Percentiles rank a stretch among this genome's conserved stretches.
Evolutionary conservation across 352 stramenopile genomes (phyloP).

Genomic region (Globisporangium polare): DNA sequence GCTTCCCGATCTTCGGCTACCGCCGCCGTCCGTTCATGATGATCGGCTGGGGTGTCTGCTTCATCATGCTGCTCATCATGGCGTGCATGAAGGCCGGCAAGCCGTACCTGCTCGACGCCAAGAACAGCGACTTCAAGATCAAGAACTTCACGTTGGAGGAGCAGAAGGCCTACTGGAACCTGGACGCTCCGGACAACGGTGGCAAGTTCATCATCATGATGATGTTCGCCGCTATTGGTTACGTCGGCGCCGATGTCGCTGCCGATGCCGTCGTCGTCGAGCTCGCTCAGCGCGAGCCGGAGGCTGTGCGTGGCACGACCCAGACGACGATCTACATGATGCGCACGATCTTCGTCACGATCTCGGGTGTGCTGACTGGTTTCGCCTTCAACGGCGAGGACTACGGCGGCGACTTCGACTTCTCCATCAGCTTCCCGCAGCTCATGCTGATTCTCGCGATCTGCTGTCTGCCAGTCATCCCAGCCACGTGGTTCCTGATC

Average conservation of each 20-base stretch:
- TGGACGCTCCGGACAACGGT: neutral
- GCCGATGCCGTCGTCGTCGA: neutral
- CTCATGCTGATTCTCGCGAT: slow-evolving; percentile 45
- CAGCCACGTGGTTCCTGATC: too few species aligned
- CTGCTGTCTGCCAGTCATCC: neutral
- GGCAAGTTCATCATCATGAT: neutral
- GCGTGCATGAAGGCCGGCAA: neutral
- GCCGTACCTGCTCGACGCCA: neutral
- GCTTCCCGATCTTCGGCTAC: neutral
- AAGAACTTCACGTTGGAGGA: neutral
- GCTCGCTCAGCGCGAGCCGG: neutral
- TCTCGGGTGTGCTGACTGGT: slow-evolving; percentile 26
- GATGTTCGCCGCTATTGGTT: neutral
- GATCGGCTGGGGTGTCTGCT: neutral
- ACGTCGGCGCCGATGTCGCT: neutral
- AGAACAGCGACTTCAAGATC: neutral
- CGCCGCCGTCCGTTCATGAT: neutral
- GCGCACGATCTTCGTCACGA: slow-evolving; percentile 37
- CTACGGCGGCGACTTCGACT: slow-evolving; percentile 48
- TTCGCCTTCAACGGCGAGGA: slow-evolving; percentile 50
- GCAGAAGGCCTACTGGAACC: neutral
- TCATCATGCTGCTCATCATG: neutral
- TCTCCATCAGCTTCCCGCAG: slow-evolving; percentile 38
- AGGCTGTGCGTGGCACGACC: neutral
- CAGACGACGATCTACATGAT: too few species aligned